Evolutionary conservation across 2,329 filamentous ascomycete species (phyloP), one percentile per base, ranked within the genome.

Genomic region (Fonsecaea erecta): DNA sequence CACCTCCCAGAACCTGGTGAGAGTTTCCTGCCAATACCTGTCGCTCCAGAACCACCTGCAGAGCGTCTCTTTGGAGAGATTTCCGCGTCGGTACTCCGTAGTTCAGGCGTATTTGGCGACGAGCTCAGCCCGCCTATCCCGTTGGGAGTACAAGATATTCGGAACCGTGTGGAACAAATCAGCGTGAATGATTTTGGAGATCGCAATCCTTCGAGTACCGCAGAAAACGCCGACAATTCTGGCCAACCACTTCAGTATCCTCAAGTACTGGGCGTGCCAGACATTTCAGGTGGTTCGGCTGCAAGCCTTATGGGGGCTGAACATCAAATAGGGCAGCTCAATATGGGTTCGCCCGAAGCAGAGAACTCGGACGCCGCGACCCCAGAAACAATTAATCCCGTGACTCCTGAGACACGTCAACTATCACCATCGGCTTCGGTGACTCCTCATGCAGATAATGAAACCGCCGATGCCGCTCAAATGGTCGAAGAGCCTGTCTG

Each of bases 1-100:
- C 77, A 75, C n/a, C 74, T 82, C 24, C 79, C 79, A 8, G 61
- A 57, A 58, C 46, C 48, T 40, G 71, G 78, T 16, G 75, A 76
- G 51, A 78, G 76, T 59, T 75, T 78, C 37, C 63, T 69, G 12
- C 73, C 73, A 37, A 68, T 71, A 12, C 59, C 68, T 6, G 3
- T 16, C n/a, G 43, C 34, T 54, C 67, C 72, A 35, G 71, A 74
- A 32, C 66, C 70, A 35, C 71, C 75, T 53, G 71, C 75, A n/a
- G 70, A 76, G 65, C 56, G 63, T n/a, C 77, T 89, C 5, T 89
- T 88, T 72, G 86, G 86, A 12, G 86, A 89, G 73, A 85, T 89
- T 67, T 83, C 82, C 11, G 76, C 80, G 30, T 86, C 85, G 21
- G 82, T 82, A 11, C 71, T 88, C 14, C 77, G 79, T 56, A 85